phyloP scores from a whole-genome alignment of 306 rosid genomes.

The Prunus davidiana region DNA sequence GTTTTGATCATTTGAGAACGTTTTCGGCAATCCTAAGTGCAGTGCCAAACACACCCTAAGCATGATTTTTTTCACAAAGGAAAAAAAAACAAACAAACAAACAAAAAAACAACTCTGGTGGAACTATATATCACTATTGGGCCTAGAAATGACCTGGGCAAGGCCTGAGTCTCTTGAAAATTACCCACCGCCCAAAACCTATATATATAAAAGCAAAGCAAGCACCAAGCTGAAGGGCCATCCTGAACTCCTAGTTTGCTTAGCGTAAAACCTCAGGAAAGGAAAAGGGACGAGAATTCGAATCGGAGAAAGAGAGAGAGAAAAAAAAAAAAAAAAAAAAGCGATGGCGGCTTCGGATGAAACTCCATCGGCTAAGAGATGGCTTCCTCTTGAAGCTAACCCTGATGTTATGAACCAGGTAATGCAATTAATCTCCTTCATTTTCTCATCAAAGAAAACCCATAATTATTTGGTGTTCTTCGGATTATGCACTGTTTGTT shows the following conservation, averaged over 20 bases:
- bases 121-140: background rate
- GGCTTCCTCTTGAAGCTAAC: conserved; percentile 99
- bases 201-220: conserved; percentile 27
- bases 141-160: background rate
- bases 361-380: conserved; percentile 56
- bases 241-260: background rate
- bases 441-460: background rate
- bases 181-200: conserved; percentile 23
- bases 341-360: conserved; percentile 55
- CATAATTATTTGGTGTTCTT: background rate
- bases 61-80: too few relatives aligned
- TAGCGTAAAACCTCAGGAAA: conserved; percentile 5
- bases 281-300: background rate
- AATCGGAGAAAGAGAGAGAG: background rate
- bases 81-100: too few relatives aligned
- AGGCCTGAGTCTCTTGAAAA: background rate
- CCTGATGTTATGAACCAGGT: conserved; percentile 98
- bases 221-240: too few relatives aligned
- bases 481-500: conserved; percentile 9
- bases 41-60: too few relatives aligned
- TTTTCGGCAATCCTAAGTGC: too few relatives aligned
- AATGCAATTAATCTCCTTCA: background rate
- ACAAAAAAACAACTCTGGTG: too few relatives aligned
- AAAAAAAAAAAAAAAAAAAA: background rate
- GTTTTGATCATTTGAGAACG: too few relatives aligned